Conservation (phyloP, 148 eudicot species). For the Fagopyrum homotropicum region DNA sequence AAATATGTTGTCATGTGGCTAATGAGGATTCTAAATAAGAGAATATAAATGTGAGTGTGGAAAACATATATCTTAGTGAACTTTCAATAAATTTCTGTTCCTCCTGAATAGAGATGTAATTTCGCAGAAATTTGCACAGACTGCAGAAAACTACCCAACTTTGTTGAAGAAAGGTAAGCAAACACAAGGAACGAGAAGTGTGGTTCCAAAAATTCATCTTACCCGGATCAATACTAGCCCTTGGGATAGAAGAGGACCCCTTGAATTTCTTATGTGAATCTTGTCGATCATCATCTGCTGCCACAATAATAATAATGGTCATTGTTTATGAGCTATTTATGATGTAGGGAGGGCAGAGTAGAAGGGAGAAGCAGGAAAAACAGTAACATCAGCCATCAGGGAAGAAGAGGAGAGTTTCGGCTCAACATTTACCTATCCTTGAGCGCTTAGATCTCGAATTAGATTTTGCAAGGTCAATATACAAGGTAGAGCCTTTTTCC, state of each 20-base stretch:
- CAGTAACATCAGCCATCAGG: neutral
- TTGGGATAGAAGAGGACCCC: constrained; percentile 45
- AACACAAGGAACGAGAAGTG: neutral
- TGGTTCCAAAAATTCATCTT: constrained; percentile 22
- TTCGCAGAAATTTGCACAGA: neutral
- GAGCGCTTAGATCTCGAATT: constrained; percentile 90
- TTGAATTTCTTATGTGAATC: constrained; percentile 62
- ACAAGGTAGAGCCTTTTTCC: constrained; percentile 77
- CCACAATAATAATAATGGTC: neutral
- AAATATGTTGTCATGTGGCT: constrained; percentile 53
- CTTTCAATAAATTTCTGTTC: neutral
- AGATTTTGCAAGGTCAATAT: constrained; percentile 90
- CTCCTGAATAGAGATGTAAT: neutral
- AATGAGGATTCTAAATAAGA: constrained; percentile 27
- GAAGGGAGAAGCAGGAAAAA: neutral
- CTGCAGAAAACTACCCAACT: neutral
- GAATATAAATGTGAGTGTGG: constrained; percentile 3
- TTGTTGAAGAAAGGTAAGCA: neutral
- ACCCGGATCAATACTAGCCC: constrained; percentile 61
- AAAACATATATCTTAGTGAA: constrained; percentile 8
- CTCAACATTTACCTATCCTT: constrained; percentile 47
- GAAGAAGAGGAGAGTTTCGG: neutral
- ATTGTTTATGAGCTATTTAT: constrained; percentile 3
- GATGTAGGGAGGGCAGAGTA: neutral
- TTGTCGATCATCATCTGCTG: constrained; percentile 57